Percentiles rank a stretch among this genome's conserved stretches.
phyloP scores from a whole-genome alignment of 306 rosid genomes.

The Myrica gale region DNA sequence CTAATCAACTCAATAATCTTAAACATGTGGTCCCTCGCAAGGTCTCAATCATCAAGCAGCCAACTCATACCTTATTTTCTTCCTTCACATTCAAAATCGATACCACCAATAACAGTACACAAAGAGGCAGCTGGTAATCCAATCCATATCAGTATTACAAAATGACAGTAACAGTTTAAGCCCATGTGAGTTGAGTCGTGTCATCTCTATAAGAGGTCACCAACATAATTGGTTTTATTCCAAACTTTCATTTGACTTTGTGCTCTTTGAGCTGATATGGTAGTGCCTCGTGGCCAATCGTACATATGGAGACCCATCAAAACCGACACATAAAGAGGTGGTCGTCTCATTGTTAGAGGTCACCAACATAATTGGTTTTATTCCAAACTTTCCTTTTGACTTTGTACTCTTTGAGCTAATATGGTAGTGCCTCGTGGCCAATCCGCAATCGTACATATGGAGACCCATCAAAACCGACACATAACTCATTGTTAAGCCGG shows the following conservation, averaged over 20 bases:
- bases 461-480: constrained; percentile 27
- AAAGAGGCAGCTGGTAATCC: constrained; percentile 19
- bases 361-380: constrained; percentile 6
- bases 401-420: background rate
- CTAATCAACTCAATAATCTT: constrained; percentile 23
- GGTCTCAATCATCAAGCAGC: constrained; percentile 19
- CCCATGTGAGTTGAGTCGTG: constrained; percentile 34
- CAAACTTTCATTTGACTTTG: constrained; percentile 26
- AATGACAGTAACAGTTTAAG: constrained; percentile 5
- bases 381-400: constrained; percentile 22
- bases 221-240: background rate
- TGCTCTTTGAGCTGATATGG: background rate
- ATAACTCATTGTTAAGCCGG: constrained; percentile 13
- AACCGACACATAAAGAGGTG: constrained; percentile 29
- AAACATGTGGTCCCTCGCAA: constrained; percentile 36
- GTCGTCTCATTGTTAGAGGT: background rate
- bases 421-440: background rate
- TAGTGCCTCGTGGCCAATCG: constrained; percentile 5
- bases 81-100: constrained; percentile 27
- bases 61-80: constrained; percentile 14
- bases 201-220: constrained; percentile 6
- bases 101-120: constrained; percentile 4
- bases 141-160: background rate
- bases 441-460: background rate
- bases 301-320: background rate